Conservation (phyloP, 164 flowering plant genomes). For the Protea cynaroides region DNA sequence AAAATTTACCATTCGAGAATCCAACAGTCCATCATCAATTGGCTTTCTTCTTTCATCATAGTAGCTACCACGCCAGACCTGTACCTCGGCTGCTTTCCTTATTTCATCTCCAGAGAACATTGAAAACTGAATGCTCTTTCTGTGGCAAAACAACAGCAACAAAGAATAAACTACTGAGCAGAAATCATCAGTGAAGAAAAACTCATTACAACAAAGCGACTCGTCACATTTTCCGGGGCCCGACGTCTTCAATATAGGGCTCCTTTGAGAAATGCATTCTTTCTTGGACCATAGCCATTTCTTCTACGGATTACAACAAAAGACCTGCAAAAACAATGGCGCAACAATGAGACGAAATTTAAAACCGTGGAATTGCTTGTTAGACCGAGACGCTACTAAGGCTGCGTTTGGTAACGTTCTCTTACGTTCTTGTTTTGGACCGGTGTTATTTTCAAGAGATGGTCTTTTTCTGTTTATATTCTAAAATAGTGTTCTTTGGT, state of each 20-base stretch:
- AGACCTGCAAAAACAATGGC: no score
- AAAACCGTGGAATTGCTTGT: no score
- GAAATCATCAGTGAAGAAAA: background rate
- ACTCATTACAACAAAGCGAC: background rate
- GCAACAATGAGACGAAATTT: no score
- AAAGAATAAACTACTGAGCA: background rate
- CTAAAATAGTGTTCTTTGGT: no score
- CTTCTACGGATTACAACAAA: background rate
- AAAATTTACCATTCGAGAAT: conserved; percentile 53
- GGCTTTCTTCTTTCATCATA: conserved; percentile 38
- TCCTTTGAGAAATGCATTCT: conserved; percentile 54
- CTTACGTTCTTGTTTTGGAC: no score
- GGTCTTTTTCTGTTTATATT: no score
- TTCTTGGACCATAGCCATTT: conserved; percentile 12
- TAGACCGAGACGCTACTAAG: no score
- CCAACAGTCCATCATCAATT: conserved; percentile 53
- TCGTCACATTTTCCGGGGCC: conserved; percentile 58
- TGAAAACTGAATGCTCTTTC: conserved; percentile 55
- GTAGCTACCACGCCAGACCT: conserved; percentile 34
- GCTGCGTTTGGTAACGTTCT: no score
- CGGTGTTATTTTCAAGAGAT: no score
- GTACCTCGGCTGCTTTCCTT: conserved; percentile 46
- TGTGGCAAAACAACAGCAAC: conserved; percentile 16
- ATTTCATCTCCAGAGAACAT: conserved; percentile 54
- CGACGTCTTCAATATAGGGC: conserved; percentile 72